phyloP scores from a whole-genome alignment of 768 basidiomycete species.

The Kwoniella shandongensis region DNA sequence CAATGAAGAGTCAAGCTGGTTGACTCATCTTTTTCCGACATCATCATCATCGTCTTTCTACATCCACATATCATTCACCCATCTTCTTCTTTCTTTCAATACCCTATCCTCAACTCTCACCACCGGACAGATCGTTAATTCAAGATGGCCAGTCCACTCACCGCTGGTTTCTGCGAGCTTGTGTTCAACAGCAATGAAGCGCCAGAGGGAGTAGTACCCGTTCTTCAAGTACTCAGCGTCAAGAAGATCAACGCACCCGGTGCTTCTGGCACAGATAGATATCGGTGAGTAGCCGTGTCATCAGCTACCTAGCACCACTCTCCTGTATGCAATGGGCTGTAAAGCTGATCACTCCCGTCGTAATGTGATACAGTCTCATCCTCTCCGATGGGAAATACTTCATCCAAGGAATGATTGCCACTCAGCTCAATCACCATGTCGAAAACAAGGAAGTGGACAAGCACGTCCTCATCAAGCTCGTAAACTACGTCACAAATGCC shows the following conservation, averaged over 20 bases:
- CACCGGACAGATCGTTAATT: not conserved
- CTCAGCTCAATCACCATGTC: constrained; percentile 77
- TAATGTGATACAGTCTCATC: constrained; percentile 58
- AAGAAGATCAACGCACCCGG: constrained; percentile 65
- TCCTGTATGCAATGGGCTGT: not conserved
- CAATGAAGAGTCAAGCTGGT: not conserved
- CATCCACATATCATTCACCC: constrained; percentile 3
- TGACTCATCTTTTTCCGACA: constrained; percentile 4
- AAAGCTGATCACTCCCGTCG: constrained; percentile 6
- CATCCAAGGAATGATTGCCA: constrained; percentile 91
- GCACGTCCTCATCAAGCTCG: constrained; percentile 68
- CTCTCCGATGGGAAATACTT: constrained; percentile 85
- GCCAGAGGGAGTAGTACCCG: constrained; percentile 53
- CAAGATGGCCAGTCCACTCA: constrained; percentile 45
- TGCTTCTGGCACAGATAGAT: constrained; percentile 52
- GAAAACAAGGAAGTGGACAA: constrained; percentile 65
- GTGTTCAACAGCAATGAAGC: constrained; percentile 34
- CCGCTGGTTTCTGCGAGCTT: constrained; percentile 39
- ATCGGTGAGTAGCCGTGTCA: constrained; percentile 41
- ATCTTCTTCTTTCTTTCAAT: constrained; percentile 19
- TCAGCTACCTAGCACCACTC: not conserved
- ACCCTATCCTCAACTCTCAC: constrained; percentile 1
- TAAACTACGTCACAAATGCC: constrained; percentile 75
- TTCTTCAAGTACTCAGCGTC: constrained; percentile 77
- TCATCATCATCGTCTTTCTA: not conserved